These are phyloP conservation scores for Lasiodiplodia citricola DNA, from an alignment of 2,329 filamentous ascomycete species.

Conservation along the genomic window DNA sequence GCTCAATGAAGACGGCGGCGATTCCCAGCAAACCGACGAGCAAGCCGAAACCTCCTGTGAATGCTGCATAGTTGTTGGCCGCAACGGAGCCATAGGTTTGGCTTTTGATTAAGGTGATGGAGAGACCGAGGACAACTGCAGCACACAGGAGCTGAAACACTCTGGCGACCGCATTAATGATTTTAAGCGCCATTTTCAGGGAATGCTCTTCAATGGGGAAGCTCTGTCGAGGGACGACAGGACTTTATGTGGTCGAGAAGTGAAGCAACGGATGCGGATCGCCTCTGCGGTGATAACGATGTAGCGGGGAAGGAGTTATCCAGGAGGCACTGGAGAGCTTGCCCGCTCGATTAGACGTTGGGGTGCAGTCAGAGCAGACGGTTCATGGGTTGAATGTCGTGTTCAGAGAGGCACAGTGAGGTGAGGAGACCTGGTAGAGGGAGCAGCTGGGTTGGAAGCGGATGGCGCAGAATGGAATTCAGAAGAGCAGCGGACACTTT, in stretches of 20 bases:
- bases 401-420: background rate
- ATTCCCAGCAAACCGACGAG: conserved; percentile 33
- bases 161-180: conserved; percentile 15
- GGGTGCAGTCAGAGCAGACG: no score
- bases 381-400: background rate
- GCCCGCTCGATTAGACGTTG: no score
- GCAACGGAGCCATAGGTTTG: conserved; percentile 31
- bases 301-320: no score
- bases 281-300: no score
- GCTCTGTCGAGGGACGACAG: no score
- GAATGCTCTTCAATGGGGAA: background rate
- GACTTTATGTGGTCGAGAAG: no score
- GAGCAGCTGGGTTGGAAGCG: background rate
- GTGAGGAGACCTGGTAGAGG: no score
- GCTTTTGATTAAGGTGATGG: conserved; percentile 33
- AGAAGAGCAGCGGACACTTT: background rate
- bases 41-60: conserved; percentile 34
- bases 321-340: no score
- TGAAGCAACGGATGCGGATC: no score
- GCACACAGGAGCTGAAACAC: conserved; percentile 33
- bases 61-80: conserved; percentile 32
- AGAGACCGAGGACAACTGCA: conserved; percentile 36
- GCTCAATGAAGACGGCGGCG: conserved; percentile 31
- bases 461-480: background rate
- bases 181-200: background rate